Evolutionary conservation across 768 basidiomycete species (phyloP).

Genomic region (Lactifluus rugatus): DNA sequence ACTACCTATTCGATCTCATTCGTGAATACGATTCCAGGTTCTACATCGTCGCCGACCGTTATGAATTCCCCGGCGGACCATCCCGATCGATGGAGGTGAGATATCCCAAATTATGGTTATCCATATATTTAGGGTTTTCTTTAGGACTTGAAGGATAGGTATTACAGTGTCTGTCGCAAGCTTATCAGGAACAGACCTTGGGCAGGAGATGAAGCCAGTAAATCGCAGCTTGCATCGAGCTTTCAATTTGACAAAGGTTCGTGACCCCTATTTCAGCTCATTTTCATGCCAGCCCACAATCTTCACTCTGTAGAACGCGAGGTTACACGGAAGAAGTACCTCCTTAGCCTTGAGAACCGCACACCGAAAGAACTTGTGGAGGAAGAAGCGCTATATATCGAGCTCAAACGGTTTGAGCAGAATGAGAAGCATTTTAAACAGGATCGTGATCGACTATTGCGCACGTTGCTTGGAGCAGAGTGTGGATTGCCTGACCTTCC

Average conservation of each 20-base stretch:
- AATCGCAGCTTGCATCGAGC: slow-evolving; percentile 53
- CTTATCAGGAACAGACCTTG: slow-evolving; percentile 79
- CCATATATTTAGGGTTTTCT: neutral
- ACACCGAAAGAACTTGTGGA: slow-evolving; percentile 84
- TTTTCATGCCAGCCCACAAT: neutral
- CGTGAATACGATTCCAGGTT: slow-evolving; percentile 81
- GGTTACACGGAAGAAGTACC: slow-evolving; percentile 76
- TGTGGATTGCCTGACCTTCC: slow-evolving; percentile 71
- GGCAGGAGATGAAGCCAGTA: slow-evolving; percentile 68
- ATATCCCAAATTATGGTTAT: neutral
- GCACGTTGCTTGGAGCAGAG: slow-evolving; percentile 77
- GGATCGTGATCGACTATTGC: slow-evolving; percentile 80
- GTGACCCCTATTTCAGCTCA: slow-evolving; percentile 6
- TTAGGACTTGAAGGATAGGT: slow-evolving; percentile 90
- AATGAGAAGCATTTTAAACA: slow-evolving; percentile 79
- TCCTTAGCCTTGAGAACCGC: slow-evolving; percentile 79
- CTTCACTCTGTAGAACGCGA: slow-evolving; percentile 56
- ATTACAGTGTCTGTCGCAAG: slow-evolving; percentile 85
- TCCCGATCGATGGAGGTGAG: slow-evolving; percentile 62
- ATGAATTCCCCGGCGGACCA: slow-evolving; percentile 54
- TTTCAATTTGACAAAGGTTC: slow-evolving; percentile 86
- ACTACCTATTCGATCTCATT: slow-evolving; percentile 77
- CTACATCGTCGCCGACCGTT: slow-evolving; percentile 85
- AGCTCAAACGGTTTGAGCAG: slow-evolving; percentile 92
- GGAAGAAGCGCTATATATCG: slow-evolving; percentile 89